These are phyloP conservation scores for Starmerella etchellsii DNA, from an alignment of 805 yeast species.

Conservation along the genomic window DNA sequence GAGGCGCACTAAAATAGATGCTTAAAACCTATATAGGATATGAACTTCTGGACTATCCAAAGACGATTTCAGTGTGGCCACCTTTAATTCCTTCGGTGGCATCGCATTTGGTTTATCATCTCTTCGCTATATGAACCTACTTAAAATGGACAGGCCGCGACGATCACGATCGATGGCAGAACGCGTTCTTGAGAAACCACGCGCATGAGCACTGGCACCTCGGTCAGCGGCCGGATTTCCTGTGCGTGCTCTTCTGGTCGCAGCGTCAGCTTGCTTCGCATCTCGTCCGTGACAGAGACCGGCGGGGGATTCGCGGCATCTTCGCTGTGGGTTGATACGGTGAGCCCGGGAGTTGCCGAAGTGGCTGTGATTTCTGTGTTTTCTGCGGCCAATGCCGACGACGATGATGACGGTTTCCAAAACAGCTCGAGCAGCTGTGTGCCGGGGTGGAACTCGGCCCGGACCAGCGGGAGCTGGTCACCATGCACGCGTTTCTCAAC, in stretches of 20 bases:
- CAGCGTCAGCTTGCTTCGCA: slow-evolving; percentile 32
- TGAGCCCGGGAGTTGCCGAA: neutral
- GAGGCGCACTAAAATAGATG: slow-evolving; percentile 35
- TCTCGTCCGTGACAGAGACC: slow-evolving; percentile 1
- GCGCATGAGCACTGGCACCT: slow-evolving; percentile 58
- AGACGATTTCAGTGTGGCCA: no score
- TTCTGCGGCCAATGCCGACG: slow-evolving; percentile 73
- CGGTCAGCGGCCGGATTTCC: slow-evolving; percentile 63
- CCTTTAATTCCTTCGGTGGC: no score
- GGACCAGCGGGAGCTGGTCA: slow-evolving; percentile 81
- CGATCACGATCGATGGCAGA: slow-evolving; percentile 76
- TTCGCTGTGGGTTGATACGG: neutral
- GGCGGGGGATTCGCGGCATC: neutral
- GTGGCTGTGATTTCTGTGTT: neutral
- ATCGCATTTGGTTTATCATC: no score
- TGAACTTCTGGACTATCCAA: no score
- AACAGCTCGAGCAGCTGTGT: slow-evolving; percentile 60
- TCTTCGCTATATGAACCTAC: no score
- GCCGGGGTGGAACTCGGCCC: slow-evolving; percentile 77
- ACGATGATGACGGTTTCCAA: slow-evolving; percentile 88
- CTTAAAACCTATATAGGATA: no score
- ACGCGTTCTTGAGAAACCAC: slow-evolving; percentile 88
- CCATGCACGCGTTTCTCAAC: slow-evolving; percentile 46
- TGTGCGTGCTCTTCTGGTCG: slow-evolving; percentile 61
- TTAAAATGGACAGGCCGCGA: slow-evolving; percentile 85